Evolutionary conservation across 306 rosid species (phyloP), one percentile per base, ranked within the genome.

Genomic region (Quercus berberidifolia): DNA sequence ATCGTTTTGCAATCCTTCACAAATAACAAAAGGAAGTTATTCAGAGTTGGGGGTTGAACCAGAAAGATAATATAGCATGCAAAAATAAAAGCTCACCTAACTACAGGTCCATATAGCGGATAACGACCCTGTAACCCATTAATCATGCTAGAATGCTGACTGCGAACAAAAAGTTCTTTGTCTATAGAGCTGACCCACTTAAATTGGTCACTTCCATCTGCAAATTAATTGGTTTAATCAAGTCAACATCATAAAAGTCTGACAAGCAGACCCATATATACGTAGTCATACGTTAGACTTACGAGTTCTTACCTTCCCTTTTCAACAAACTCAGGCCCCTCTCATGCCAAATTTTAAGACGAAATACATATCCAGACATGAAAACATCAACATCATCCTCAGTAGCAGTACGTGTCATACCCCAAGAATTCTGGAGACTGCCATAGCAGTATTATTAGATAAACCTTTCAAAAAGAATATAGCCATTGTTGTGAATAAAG

Each of bases 81-180:
- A 76, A 65, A 58, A 14, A 46, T 68, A 85, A 85, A 77, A 25
- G 43, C 85, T 78, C 63, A 95, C 98, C 99, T 95, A 78, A 84
- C 94, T 68, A 93, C 94, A 46, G 97, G 91, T 38, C 94, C 96
- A 85, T 82, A 95, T 80, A 88, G 85, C 52, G 96, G 90, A 74
- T 80, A 84, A 77, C 94, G 89, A 79, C 84, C 89, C 85, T 89
- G 98, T 80, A 93, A 85, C 76, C 98, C 99, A 84, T 86, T 95
- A 64, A 92, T 90, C 97, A 95, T 90, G 88, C 89, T 93, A 59
- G 97, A 86, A 81, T 95, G 99, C 88, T 95, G 98, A 83, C 97
- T 69, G 49, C 55, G 84, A 80, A 90, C 79, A 83, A 90, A 89
- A 77, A 92, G 92, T 59, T 89, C 75, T 86, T 86, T 91, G 84